These are phyloP conservation scores for Urochloa ruziziensis DNA, from an alignment of 176 grass and related monocot species.

Conservation along the genomic window DNA sequence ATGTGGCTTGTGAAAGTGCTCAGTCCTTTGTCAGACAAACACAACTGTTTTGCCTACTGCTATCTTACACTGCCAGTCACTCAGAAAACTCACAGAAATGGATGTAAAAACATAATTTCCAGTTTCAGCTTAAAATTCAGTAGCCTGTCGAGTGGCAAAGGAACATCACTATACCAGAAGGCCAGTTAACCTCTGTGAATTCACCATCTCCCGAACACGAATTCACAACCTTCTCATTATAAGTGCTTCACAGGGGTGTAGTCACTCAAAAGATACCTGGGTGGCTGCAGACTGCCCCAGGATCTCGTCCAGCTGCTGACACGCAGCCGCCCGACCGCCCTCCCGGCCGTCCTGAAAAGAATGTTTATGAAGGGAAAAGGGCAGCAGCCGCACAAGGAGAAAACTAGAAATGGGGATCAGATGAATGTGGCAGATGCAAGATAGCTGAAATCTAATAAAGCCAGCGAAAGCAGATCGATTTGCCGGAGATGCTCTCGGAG, in stretches of 20 bases:
- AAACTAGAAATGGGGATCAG: too few relatives aligned
- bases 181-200: not conserved
- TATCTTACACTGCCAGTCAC: too few relatives aligned
- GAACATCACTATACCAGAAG: not conserved
- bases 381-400: too few relatives aligned
- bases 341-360: slow-evolving; percentile 45
- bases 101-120: not conserved
- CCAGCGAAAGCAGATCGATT: too few relatives aligned
- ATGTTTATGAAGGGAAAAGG: too few relatives aligned
- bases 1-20: not conserved
- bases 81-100: not conserved
- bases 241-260: not conserved
- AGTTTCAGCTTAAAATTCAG: not conserved
- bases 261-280: slow-evolving; percentile 28
- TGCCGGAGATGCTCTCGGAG: too few relatives aligned
- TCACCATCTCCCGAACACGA: not conserved
- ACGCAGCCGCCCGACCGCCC: slow-evolving; percentile 65
- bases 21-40: not conserved
- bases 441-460: too few relatives aligned
- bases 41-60: not conserved
- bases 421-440: too few relatives aligned
- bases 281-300: slow-evolving; percentile 75
- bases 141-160: not conserved
- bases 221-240: not conserved
- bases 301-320: slow-evolving; percentile 61